phyloP scores from a whole-genome alignment of 2,329 filamentous ascomycete genomes.

The Verticillium nonalfalfae region DNA sequence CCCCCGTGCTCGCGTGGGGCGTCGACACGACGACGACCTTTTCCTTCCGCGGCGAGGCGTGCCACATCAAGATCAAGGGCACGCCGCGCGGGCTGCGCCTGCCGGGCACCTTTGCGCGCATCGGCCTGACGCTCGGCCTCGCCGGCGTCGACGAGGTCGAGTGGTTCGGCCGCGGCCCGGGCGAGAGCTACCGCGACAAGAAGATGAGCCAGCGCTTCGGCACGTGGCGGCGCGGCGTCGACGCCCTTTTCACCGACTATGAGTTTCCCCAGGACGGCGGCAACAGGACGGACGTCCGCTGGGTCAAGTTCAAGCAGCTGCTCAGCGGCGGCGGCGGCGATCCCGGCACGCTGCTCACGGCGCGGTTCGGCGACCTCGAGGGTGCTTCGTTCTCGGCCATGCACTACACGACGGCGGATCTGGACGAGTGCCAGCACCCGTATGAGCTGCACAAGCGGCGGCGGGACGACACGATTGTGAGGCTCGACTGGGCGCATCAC shows the following conservation, averaged over 20 bases:
- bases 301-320: slow-evolving; percentile 39
- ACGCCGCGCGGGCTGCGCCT: slow-evolving; percentile 34
- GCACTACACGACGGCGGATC: slow-evolving; percentile 47
- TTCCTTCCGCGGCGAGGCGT: slow-evolving; percentile 39
- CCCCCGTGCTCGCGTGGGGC: slow-evolving; percentile 58
- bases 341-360: slow-evolving; percentile 28
- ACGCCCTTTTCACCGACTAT: slow-evolving; percentile 52
- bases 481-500: slow-evolving; percentile 56
- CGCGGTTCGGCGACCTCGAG: slow-evolving; percentile 36
- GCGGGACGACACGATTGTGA: slow-evolving; percentile 45
- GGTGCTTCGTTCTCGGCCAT: slow-evolving; percentile 50
- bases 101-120: slow-evolving; percentile 53
- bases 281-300: slow-evolving; percentile 58
- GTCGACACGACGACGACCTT: slow-evolving; percentile 46
- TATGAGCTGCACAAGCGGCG: slow-evolving; percentile 47
- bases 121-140: slow-evolving; percentile 50
- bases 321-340: neutral
- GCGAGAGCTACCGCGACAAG: slow-evolving; percentile 61
- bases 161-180: slow-evolving; percentile 66
- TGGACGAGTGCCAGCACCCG: slow-evolving; percentile 51
- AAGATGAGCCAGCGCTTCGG: slow-evolving; percentile 55
- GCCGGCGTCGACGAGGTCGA: slow-evolving; percentile 28
- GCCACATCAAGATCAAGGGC: slow-evolving; percentile 43
- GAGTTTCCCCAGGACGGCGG: slow-evolving; percentile 64
- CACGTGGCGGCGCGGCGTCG: slow-evolving; percentile 38